Evolutionary conservation across 176 grass and related monocot genomes (phyloP).

Genomic region (Eleusine indica): DNA sequence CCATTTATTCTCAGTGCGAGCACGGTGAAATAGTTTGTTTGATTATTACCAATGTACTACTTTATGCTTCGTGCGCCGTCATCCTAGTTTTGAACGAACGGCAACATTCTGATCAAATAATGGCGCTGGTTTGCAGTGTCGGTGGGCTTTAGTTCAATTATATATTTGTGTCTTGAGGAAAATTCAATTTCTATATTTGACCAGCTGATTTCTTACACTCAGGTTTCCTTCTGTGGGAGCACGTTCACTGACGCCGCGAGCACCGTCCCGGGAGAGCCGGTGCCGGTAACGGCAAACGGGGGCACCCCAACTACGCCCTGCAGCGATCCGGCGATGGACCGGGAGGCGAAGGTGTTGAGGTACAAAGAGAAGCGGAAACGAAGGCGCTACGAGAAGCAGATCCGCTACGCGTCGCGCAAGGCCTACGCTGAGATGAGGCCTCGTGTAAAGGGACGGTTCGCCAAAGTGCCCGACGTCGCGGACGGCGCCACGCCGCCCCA

Average conservation of each 20-base stretch:
- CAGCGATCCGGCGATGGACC: constrained; percentile 47
- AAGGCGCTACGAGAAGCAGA: constrained; percentile 87
- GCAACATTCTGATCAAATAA: background rate
- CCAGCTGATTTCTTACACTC: background rate
- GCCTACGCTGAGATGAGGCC: constrained; percentile 93
- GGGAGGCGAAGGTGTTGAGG: constrained; percentile 82
- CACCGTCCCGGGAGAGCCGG: constrained; percentile 28
- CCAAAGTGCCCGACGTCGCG: constrained; percentile 65
- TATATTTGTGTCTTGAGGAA: background rate
- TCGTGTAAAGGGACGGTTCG: constrained; percentile 89
- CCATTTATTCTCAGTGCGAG: background rate
- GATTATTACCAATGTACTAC: background rate
- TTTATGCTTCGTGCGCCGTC: background rate
- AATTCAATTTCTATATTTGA: background rate
- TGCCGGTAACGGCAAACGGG: constrained; percentile 3
- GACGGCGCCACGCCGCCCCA: constrained; percentile 19
- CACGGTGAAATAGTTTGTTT: background rate
- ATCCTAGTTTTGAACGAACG: background rate
- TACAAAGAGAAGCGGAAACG: constrained; percentile 94
- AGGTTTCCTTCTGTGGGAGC: constrained; percentile 53
- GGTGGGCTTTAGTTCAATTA: background rate
- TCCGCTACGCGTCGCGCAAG: constrained; percentile 91
- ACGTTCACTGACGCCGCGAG: constrained; percentile 42
- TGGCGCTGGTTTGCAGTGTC: background rate
- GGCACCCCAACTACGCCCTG: background rate